These are phyloP conservation scores for Arthrobotrys sphaeroides DNA, from an alignment of 2,329 filamentous ascomycete genomes.

Conservation along the genomic window DNA sequence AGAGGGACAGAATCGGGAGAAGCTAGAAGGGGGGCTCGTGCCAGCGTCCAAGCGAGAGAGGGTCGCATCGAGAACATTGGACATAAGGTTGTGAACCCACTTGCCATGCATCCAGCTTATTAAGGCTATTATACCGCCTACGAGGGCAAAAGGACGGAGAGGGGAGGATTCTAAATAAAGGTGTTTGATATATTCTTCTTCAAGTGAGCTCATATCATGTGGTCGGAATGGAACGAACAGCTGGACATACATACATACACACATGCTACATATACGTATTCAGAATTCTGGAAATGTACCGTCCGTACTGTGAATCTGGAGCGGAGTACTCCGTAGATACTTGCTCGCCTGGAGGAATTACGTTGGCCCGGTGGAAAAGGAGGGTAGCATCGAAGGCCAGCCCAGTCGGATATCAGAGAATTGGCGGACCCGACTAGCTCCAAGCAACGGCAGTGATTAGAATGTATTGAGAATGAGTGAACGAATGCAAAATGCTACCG, in stretches of 20 bases:
- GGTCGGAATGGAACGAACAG: neutral
- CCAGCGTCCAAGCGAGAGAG: conserved; percentile 1
- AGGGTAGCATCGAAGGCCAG: conserved; percentile 9
- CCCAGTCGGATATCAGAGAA: conserved; percentile 16
- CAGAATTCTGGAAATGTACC: no score
- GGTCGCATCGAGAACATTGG: conserved; percentile 34
- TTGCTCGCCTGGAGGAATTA: neutral
- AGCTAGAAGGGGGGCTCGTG: neutral
- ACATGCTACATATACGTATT: neutral
- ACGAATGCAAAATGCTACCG: no score
- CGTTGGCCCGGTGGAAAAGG: neutral
- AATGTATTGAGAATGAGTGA: no score
- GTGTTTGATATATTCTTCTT: no score
- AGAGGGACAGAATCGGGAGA: neutral
- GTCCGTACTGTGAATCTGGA: neutral
- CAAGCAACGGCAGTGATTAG: no score
- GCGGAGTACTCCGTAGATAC: neutral
- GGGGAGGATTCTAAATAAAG: no score
- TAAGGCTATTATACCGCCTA: neutral
- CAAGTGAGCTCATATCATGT: no score
- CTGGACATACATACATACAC: neutral
- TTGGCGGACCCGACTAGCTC: neutral
- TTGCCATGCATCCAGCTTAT: neutral
- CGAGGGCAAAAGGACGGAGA: no score
- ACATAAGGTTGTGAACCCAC: neutral